Conservation (phyloP, 1,284 basidiomycete species). For the Pyrrhoderma lamaoense region DNA sequence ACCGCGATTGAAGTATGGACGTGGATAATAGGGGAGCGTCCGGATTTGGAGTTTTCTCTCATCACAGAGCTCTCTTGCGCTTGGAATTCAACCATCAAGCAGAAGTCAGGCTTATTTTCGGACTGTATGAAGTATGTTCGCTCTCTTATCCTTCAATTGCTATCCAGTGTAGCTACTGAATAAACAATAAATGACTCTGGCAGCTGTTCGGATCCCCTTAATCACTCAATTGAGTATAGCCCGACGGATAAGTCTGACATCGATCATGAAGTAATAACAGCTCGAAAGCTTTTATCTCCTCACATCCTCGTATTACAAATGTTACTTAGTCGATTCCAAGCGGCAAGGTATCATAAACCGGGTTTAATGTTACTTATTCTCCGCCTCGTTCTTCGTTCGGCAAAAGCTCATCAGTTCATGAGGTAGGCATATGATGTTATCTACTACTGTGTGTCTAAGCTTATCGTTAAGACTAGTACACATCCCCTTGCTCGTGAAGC, state of each 20-base stretch:
- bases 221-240: conserved; percentile 80
- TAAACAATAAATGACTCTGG: not conserved
- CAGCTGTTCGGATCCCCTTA: conserved; percentile 85
- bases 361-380: conserved; percentile 84
- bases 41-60: conserved; percentile 65
- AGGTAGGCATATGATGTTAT: conserved; percentile 58
- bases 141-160: conserved; percentile 13
- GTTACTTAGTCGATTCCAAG: conserved; percentile 89
- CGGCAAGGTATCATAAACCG: conserved; percentile 82
- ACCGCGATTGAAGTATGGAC: conserved; percentile 94
- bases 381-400: conserved; percentile 76
- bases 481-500: conserved; percentile 89
- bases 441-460: too few species aligned
- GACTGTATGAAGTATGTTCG: conserved; percentile 61
- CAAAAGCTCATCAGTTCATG: conserved; percentile 55
- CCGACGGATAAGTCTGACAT: conserved; percentile 86
- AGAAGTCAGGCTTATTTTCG: conserved; percentile 80
- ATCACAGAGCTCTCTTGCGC: conserved; percentile 84
- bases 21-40: conserved; percentile 89
- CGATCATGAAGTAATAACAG: conserved; percentile 64
- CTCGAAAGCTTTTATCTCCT: conserved; percentile 72
- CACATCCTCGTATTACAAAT: conserved; percentile 85
- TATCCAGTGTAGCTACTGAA: not conserved
- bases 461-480: too few species aligned
- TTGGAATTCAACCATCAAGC: conserved; percentile 80